Percentiles rank a stretch among this genome's conserved stretches.
Evolutionary conservation across 2,329 filamentous ascomycete genomes (phyloP).

Genomic region (Aaosphaeria pasadenensis): DNA sequence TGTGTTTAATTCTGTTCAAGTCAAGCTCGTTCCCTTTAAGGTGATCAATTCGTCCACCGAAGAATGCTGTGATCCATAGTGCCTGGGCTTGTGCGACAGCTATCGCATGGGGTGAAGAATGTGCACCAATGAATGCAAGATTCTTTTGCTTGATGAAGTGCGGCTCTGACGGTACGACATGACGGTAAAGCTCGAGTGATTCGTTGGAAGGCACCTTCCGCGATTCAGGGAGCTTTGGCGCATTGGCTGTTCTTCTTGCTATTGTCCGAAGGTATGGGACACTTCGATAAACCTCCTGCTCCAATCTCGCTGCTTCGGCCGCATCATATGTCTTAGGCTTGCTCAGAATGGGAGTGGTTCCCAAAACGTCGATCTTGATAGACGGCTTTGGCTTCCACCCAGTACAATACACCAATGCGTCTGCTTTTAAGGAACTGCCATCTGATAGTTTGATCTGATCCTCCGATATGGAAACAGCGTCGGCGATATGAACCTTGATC

Average conservation of each 20-base stretch:
- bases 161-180: conserved; percentile 37
- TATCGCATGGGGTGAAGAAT: conserved; percentile 36
- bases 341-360: conserved; percentile 45
- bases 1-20: conserved; percentile 16
- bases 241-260: conserved; percentile 13
- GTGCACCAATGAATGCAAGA: conserved; percentile 39
- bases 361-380: conserved; percentile 47
- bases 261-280: conserved; percentile 20
- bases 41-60: conserved; percentile 41
- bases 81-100: conserved; percentile 39
- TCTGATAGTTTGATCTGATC: conserved; percentile 48
- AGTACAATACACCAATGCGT: conserved; percentile 55
- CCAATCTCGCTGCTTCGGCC: conserved; percentile 29
- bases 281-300: conserved; percentile 8
- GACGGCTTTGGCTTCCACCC: conserved; percentile 55
- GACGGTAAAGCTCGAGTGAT: conserved; percentile 41
- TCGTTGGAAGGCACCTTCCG: conserved; percentile 9
- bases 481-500: conserved; percentile 53
- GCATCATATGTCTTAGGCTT: conserved; percentile 40
- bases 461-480: conserved; percentile 52
- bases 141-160: conserved; percentile 23
- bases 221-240: conserved; percentile 13
- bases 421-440: conserved; percentile 43
- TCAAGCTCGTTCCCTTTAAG: conserved; percentile 33
- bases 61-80: conserved; percentile 58